Base-by-base conservation (phyloP, 208 protist species). In the Wallacemonas sp. region DNA sequence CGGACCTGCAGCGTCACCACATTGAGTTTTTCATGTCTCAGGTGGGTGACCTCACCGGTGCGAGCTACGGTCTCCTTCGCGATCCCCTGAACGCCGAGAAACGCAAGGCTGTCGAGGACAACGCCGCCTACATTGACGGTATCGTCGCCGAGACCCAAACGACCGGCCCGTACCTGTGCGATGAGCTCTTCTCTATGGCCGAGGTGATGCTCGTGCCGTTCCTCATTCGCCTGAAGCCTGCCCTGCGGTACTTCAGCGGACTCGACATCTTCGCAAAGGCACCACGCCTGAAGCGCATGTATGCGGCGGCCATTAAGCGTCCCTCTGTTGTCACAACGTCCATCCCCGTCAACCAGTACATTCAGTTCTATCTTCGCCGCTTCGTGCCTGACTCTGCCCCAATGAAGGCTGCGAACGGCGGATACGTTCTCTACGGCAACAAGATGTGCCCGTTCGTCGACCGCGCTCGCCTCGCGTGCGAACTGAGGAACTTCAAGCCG, bases 21-120 rank as follows among this genome's bases (percentile, higher is more conserved):
- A 81, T 94, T 39, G 76, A 90, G 64, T 90, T 92, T 49, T 94
- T 94, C 68, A 47, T 90, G 49, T 76, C 57, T 24, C 80, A 94
- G 70, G 60, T 78, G 2, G 62, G 76, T 24, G 74, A 90, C 39
- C 68, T 94, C 56, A 81, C 81, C 27, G 46, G 60, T 2, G 78
- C 85, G 26, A 67, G 65, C 48, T 81, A 85, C 73, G 61, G 21
- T 9, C 60, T 88, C 1, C 65, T 92, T 6, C 47, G 70, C 23
- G 82, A 92, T 58, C 81, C 83, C 19, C 67, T 85, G 30, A 85
- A 80, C 69, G 49, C n/a, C 46, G 77, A 86, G 65, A 89, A 85
- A 68, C 71, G 76, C 44, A 75, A 76, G 60, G 57, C 56, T 4
- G 30, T 89, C 54, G 64, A 80, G 38, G 84, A 82, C 17, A 88